phyloP scores from a whole-genome alignment of 2,329 filamentous ascomycete species.

The Westerdykella sp. region DNA sequence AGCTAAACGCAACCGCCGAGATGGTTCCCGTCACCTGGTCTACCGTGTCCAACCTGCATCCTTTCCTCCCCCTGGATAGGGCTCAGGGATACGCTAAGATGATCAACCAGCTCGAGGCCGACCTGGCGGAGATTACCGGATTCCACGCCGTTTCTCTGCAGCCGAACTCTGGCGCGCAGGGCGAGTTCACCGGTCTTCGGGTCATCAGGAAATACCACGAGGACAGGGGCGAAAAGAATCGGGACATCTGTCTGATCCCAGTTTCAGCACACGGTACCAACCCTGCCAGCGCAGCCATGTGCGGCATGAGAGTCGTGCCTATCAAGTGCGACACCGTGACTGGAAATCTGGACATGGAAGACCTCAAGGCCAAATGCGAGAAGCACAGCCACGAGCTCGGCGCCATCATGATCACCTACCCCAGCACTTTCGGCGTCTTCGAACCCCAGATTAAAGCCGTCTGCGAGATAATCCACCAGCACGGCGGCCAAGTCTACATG shows the following conservation, averaged over 20 bases:
- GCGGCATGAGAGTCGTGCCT: slow-evolving; percentile 86
- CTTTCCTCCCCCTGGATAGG: slow-evolving; percentile 61
- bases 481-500: slow-evolving; percentile 96
- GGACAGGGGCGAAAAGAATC: slow-evolving; percentile 58
- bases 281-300: slow-evolving; percentile 91
- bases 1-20: slow-evolving; percentile 88
- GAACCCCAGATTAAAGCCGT: slow-evolving; percentile 83
- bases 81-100: slow-evolving; percentile 64
- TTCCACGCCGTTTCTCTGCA: slow-evolving; percentile 87
- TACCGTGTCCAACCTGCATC: slow-evolving; percentile 73
- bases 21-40: slow-evolving; percentile 81
- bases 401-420: slow-evolving; percentile 96
- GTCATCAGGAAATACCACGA: slow-evolving; percentile 82
- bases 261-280: slow-evolving; percentile 95
- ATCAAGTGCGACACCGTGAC: slow-evolving; percentile 84
- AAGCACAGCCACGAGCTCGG: slow-evolving; percentile 79
- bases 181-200: slow-evolving; percentile 85
- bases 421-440: slow-evolving; percentile 90
- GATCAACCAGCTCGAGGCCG: slow-evolving; percentile 64
- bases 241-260: slow-evolving; percentile 90
- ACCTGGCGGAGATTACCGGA: slow-evolving; percentile 77
- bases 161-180: slow-evolving; percentile 93
- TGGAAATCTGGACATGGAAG: slow-evolving; percentile 81
- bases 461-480: slow-evolving; percentile 75
- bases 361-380: slow-evolving; percentile 82